Evolutionary conservation across 148 eudicot genomes (phyloP).

Genomic region (Mesembryanthemum crystallinum): DNA sequence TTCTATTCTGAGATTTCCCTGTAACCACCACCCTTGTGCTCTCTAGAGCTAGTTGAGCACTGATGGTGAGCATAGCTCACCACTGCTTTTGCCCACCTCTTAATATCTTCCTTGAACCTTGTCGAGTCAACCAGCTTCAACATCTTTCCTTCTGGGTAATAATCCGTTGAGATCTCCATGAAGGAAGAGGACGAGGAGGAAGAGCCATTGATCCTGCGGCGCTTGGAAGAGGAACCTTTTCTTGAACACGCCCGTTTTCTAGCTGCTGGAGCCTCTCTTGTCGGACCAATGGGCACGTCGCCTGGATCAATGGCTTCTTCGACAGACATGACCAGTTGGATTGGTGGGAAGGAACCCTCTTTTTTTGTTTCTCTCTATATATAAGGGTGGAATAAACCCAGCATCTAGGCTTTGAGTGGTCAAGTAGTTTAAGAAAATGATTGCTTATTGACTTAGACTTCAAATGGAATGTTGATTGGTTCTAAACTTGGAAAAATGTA

Average conservation of each 20-base stretch:
- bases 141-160: conserved; percentile 36
- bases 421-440: no score
- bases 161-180: conserved; percentile 48
- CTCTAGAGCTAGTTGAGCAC: no score
- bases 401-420: not conserved
- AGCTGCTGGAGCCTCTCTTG: not conserved
- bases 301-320: conserved; percentile 26
- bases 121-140: conserved; percentile 42
- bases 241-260: not conserved
- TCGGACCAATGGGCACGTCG: not conserved
- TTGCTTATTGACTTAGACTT: no score
- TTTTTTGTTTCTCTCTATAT: conserved; percentile 12
- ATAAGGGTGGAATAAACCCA: not conserved
- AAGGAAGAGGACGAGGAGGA: conserved; percentile 36
- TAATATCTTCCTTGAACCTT: conserved; percentile 49
- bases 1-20: no score
- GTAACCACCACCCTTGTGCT: no score
- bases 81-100: conserved; percentile 69
- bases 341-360: not conserved
- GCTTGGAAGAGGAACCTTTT: conserved; percentile 16
- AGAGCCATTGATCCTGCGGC: conserved; percentile 26
- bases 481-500: no score
- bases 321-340: conserved; percentile 8
- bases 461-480: no score
- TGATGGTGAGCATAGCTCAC: conserved; percentile 48